These are phyloP conservation scores for Cyanodermella asteris DNA, from an alignment of 2,329 filamentous ascomycete species.

Conservation along the genomic window DNA sequence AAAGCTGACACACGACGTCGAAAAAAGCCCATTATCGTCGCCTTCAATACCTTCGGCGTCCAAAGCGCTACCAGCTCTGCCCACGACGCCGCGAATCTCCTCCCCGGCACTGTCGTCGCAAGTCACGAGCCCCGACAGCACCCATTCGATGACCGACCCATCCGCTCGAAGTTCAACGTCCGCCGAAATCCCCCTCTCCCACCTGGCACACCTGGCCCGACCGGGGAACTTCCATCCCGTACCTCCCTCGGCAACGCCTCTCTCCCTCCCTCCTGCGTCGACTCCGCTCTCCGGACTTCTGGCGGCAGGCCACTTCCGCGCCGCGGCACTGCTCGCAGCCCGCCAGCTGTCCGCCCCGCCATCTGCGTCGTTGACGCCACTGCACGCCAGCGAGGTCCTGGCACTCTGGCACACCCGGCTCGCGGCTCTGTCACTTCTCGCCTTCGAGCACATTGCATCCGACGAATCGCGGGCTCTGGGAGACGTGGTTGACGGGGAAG, in stretches of 20 bases:
- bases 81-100: too few species aligned
- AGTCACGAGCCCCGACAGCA: too few species aligned
- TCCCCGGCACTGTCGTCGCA: too few species aligned
- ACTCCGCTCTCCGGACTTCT: slow-evolving; percentile 49
- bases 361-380: slow-evolving; percentile 18
- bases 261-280: slow-evolving; percentile 39
- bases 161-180: too few species aligned
- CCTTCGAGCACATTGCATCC: slow-evolving; percentile 45
- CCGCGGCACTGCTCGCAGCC: slow-evolving; percentile 45
- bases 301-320: slow-evolving; percentile 52
- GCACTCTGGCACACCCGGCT: slow-evolving; percentile 59
- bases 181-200: too few species aligned
- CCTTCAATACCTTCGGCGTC: too few species aligned
- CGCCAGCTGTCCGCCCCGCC: slow-evolving; percentile 18
- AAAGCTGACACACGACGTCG: too few species aligned
- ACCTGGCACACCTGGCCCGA: too few species aligned
- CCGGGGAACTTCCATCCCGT: too few species aligned
- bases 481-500: slow-evolving; percentile 37
- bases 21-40: too few species aligned
- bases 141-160: too few species aligned
- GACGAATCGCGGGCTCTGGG: slow-evolving; percentile 41
- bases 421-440: slow-evolving; percentile 59
- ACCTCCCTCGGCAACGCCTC: slow-evolving; percentile 43
- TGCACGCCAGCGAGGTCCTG: slow-evolving; percentile 47
- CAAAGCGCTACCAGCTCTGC: too few species aligned